Base-by-base conservation (phyloP, 2,329 filamentous ascomycete genomes). In the Dactylonectria estremocensis region DNA sequence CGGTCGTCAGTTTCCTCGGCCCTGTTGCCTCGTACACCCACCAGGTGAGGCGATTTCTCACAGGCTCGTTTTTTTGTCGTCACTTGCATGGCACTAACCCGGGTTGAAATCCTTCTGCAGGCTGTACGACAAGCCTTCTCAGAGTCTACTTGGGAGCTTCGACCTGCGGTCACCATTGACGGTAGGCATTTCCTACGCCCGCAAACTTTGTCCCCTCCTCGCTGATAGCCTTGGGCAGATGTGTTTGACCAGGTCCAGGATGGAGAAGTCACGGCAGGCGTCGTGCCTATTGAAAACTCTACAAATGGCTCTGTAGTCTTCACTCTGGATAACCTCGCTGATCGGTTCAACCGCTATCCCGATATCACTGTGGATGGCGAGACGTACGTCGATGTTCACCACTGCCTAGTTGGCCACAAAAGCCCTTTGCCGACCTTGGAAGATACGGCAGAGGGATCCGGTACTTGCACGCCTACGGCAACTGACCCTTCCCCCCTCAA, bases 231-330 rank as follows among this genome's bases (percentile, higher is more conserved):
- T 59, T 61, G 45, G 24, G 57, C 71, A 92, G 94, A 96, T 77
- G 90, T 97, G 74, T 97, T 98, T 80, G 86, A 91, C 57, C 87
- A 90, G 16, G 92, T 97, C 6, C 94, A 97, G 77, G 85, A 86
- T 43, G 87, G 89, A 65, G 78, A 83, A 50, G 89, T 89, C 1
- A 82, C 87, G 59, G 91, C 91, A 64, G 96, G 95, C 72, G 93
- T 98, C 35, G 93, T 98, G 2, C 96, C 96, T 7, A 95, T 97
- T 81, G 95, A 98, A 79, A 99, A 99, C 84, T 97, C 93, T 46
- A 95, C 94, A 78, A 97, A 98, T 81, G 96, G 96, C 76, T 92
- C 92, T 61, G 96, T 99, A 56, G 90, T 96, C 63, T 93, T 94
- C 80, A 97, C 95, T 0, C 88, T 98, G 24, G 95, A 98, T 81